Base-by-base conservation (phyloP, 164 flowering plant species). In the Chimonanthus praecox region DNA sequence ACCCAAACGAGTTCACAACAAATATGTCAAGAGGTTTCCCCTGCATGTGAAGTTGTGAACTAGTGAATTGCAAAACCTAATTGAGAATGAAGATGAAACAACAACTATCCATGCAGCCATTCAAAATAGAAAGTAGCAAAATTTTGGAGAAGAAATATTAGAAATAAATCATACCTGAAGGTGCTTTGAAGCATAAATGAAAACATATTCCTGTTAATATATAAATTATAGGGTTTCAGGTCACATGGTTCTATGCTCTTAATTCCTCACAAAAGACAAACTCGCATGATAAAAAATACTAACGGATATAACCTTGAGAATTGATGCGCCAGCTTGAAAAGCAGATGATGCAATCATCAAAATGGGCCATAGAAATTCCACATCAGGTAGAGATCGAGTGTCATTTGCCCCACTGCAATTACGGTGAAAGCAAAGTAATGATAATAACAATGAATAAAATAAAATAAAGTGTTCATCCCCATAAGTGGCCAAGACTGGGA, bases 321-420 rank as follows among this genome's bases (percentile, higher is more conserved):
- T 87, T 43, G 97, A 91, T 74, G 95, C 88, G 77, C 86, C 90
- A 65, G 97, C 95, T 85, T 90, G 98, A 79, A 90, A 87, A 74
- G 94, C 97, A 80, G 88, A 83, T 63, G 98, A 94, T 74, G 83
- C 86, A 69, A 94, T 78, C 97, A 91, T 89, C 54, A 94, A 47
- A 45, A 82, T 81, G 70, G 98, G 98, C 98, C 97, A 94, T 16
- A 87, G 3, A 62, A 88, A 79, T 46, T 85, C 90, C 72, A 84
- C 72, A 81, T 88, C 82, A 48, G 91, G 75, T 9, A 91, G 80
- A 86, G 88, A 81, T 73, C 85, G 89, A 58, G 80, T 84, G 2
- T 85, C 78, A 78, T 80, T 77, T 64, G 94, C 83, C 8, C 95
- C 97, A 79, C 95, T 92, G 87, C 81, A 82, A 47, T 74, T 49